Percentiles rank a stretch among this genome's conserved stretches.
Conservation (phyloP, 306 rosid species). For the Castanea mollissima region DNA sequence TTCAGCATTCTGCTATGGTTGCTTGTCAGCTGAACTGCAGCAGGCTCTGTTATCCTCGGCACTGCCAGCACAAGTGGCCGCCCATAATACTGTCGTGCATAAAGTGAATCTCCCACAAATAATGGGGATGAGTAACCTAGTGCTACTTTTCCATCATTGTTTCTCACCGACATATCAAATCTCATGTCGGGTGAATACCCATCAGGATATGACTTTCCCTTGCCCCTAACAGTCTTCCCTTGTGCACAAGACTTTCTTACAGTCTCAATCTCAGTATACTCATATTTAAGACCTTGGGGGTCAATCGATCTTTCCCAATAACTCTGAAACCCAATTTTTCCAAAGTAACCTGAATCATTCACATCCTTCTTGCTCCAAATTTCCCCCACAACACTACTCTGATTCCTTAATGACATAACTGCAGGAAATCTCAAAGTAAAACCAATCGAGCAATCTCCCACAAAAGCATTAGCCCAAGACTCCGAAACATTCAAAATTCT, state of each 20-base stretch:
- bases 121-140: constrained; percentile 63
- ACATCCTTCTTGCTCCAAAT: constrained; percentile 59
- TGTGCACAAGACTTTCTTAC: constrained; percentile 43
- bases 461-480: constrained; percentile 39
- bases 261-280: constrained; percentile 47
- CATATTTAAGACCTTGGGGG: constrained; percentile 41
- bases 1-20: constrained; percentile 32
- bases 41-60: constrained; percentile 14
- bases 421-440: constrained; percentile 53
- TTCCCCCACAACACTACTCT: constrained; percentile 36
- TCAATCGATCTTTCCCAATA: constrained; percentile 27
- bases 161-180: constrained; percentile 52
- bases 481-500: constrained; percentile 55
- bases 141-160: constrained; percentile 57
- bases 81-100: constrained; percentile 32
- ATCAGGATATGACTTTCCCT: constrained; percentile 55
- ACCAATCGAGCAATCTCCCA: constrained; percentile 68
- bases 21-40: constrained; percentile 6
- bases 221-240: constrained; percentile 36
- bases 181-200: constrained; percentile 69
- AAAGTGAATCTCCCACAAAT: constrained; percentile 45
- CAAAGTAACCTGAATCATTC: constrained; percentile 55
- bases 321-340: constrained; percentile 48
- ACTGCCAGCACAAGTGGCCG: constrained; percentile 10
- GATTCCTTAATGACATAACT: too few species aligned